Percentiles rank a stretch among this genome's conserved stretches.
Evolutionary conservation across 441 rosid genomes (phyloP).

Genomic region (Pelargonium myrrhifolium): DNA sequence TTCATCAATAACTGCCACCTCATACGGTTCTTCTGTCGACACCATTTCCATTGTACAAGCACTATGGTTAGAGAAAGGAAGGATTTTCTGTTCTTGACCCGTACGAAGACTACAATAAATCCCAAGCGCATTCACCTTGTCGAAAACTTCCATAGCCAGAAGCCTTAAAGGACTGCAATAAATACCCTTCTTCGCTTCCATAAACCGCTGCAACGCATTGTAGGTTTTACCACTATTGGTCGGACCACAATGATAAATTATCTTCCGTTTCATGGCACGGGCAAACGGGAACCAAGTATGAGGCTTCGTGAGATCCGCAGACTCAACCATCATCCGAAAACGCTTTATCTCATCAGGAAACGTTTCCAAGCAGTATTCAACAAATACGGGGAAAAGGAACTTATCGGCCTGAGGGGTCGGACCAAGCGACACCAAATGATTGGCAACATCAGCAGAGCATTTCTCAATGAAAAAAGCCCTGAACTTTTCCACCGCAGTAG

Average conservation of each 20-base stretch:
- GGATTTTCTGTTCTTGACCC: constrained; percentile 76
- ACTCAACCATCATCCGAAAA: constrained; percentile 48
- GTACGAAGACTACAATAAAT: constrained; percentile 83
- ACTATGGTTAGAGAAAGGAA: constrained; percentile 69
- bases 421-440: constrained; percentile 50
- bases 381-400: constrained; percentile 74
- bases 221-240: constrained; percentile 96
- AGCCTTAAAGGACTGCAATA: constrained; percentile 93
- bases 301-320: constrained; percentile 84
- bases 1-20: constrained; percentile 89
- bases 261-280: constrained; percentile 79
- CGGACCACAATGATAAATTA: constrained; percentile 90
- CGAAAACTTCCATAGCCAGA: constrained; percentile 95
- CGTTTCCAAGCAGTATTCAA: constrained; percentile 68
- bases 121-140: constrained; percentile 77
- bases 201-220: constrained; percentile 77
- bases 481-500: constrained; percentile 55
- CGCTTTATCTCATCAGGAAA: constrained; percentile 69
- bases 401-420: constrained; percentile 53
- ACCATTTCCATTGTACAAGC: constrained; percentile 97
- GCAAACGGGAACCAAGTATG: constrained; percentile 94
- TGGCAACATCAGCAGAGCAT: constrained; percentile 37
- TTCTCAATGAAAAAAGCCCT: constrained; percentile 42
- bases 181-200: constrained; percentile 87
- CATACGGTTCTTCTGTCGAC: constrained; percentile 60